A percentile compares a stretch with the other conserved stretches of the same genome.
These are phyloP conservation scores for Paradendryphiella salina DNA, from an alignment of 2,329 filamentous ascomycete genomes.

Conservation along the genomic window DNA sequence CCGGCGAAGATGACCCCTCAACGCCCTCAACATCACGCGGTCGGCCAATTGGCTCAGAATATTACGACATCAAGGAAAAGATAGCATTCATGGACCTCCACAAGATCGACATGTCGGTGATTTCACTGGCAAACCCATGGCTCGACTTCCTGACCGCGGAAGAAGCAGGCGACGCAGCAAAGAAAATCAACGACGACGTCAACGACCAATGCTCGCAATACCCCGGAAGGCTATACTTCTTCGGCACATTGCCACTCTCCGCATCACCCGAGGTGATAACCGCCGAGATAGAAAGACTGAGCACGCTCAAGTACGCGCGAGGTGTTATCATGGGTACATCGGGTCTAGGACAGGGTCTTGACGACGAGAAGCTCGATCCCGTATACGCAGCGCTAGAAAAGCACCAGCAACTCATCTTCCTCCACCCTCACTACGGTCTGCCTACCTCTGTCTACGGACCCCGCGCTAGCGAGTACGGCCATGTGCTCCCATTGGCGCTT, in stretches of 20 bases:
- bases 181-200: conserved; percentile 76
- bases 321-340: conserved; percentile 89
- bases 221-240: conserved; percentile 75
- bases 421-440: conserved; percentile 91
- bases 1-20: conserved; percentile 58
- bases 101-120: conserved; percentile 77
- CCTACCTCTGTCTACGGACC: conserved; percentile 79
- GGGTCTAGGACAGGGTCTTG: conserved; percentile 76
- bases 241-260: conserved; percentile 78
- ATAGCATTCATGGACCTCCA: conserved; percentile 87
- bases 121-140: conserved; percentile 93
- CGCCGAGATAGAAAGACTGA: conserved; percentile 66
- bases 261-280: conserved; percentile 65
- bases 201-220: conserved; percentile 69
- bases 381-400: conserved; percentile 72
- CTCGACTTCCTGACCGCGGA: conserved; percentile 74
- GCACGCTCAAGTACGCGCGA: conserved; percentile 66
- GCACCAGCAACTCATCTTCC: conserved; percentile 69
- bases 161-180: conserved; percentile 66
- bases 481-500: conserved; percentile 81
- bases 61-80: conserved; percentile 78
- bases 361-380: conserved; percentile 73
- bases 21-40: conserved; percentile 64
- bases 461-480: conserved; percentile 73
- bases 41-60: conserved; percentile 80